Base-by-base conservation (phyloP, 805 yeast species). In the Saccharomycopsis oosterbeekiorum region DNA sequence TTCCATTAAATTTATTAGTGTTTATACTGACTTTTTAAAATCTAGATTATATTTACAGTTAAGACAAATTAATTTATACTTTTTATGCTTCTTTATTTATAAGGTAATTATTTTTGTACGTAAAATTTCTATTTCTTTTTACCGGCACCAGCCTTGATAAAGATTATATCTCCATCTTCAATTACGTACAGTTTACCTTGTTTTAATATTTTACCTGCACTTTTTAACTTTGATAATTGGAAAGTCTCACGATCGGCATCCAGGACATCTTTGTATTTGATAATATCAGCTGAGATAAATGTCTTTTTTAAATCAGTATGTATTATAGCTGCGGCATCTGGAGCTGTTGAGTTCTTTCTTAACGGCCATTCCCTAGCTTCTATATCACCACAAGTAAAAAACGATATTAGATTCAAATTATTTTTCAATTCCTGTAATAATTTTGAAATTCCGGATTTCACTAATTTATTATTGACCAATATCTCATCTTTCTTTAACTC, bases 351-450 rank as follows among this genome's bases (percentile, higher is more conserved):
- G 37, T 90, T 89, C 58, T 78, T 77, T 70, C 92, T 80, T 60
- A 91, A 78, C 17, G 91, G 87, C 97, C 97, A 91, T 71, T 91
- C 96, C 69, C 93, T 78, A 10, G 88, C 92, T 73, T 91, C 97
- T 58, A 79, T 77, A 29, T 85, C 84, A 36, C 97, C 97, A 70
- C 96, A 88, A 0, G 97, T 91, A 75, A 86, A 91, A 72, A 82
- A 91, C 50, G 96, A 87, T 24, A 89, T 88, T 70, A 91, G 76
- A 59, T 84, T 82, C 62, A 91, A 76, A 62, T 83, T 80, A 62
- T 76, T 72, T 70, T 96, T 80, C 88, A 90, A 86, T 62, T 80
- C 77, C 17, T 74, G 71, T 47, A 89, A 84, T 55, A 87, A 82
- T 57, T 74, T 73, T n/a, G 89, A 86, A 57, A 89, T 75, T 10